Evolutionary conservation across 2,329 filamentous ascomycete genomes (phyloP).

Genomic region (Botrytis squamosa): DNA sequence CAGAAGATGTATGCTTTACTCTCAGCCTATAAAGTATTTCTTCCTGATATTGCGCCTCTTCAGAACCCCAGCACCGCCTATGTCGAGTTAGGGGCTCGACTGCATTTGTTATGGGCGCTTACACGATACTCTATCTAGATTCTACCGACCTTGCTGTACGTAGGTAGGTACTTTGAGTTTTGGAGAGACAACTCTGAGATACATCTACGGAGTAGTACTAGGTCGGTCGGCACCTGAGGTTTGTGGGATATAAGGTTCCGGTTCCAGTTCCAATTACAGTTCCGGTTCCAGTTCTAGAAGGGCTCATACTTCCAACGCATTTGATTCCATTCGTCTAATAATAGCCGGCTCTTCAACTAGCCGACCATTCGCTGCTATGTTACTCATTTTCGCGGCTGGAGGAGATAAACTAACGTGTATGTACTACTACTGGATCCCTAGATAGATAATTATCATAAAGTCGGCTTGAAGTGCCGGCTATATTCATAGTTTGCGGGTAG

Average conservation of each 20-base stretch:
- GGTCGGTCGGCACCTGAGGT: not conserved
- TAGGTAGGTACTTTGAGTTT: not conserved
- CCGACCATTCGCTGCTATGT: not conserved
- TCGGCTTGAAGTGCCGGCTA: not conserved
- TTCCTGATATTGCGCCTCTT: not conserved
- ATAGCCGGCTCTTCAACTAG: not conserved
- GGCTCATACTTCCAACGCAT: not conserved
- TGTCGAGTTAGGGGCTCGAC: not conserved
- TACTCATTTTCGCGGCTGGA: not conserved
- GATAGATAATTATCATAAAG: not conserved
- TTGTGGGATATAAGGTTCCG: not conserved
- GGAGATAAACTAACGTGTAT: not conserved
- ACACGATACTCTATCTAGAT: not conserved
- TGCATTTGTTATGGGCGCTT: not conserved
- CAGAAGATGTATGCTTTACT: constrained; percentile 4
- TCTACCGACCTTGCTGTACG: not conserved
- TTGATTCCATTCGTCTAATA: not conserved
- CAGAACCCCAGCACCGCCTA: not conserved
- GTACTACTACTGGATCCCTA: not conserved
- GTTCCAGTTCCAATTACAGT: not conserved
- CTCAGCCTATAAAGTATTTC: not conserved
- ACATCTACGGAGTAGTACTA: not conserved
- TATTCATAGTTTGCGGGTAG: not conserved
- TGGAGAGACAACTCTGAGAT: not conserved
- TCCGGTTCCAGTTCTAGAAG: not conserved